Percentiles rank a stretch among this genome's conserved stretches.
Conservation (phyloP, 1,284 basidiomycete genomes). For the Sporisorium scitamineum region DNA sequence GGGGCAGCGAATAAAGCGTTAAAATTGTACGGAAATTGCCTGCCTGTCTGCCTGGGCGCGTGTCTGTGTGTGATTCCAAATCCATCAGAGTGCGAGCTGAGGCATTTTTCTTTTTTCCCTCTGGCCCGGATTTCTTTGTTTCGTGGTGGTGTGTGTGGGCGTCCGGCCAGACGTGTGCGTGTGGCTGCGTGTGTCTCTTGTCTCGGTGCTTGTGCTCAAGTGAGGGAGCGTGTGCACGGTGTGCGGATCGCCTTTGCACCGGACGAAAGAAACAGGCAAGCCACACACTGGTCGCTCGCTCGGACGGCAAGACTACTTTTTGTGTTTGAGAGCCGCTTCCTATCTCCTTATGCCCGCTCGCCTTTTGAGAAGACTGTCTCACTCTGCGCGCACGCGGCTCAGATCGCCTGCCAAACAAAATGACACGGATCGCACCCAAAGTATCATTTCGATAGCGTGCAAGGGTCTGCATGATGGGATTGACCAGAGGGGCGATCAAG, state of each 20-base stretch:
- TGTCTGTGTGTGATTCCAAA: constrained; percentile 4
- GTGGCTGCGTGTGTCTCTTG: not conserved
- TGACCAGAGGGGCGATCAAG: no score
- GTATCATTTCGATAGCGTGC: no score
- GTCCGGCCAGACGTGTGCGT: not conserved
- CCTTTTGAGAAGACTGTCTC: not conserved
- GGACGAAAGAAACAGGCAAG: not conserved
- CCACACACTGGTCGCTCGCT: not conserved
- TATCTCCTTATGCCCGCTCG: not conserved
- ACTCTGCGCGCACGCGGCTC: not conserved
- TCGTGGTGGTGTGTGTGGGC: constrained; percentile 3
- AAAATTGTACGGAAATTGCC: not conserved
- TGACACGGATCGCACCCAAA: no score
- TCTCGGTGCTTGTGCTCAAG: constrained; percentile 1
- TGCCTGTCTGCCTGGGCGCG: not conserved
- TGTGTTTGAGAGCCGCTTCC: not conserved
- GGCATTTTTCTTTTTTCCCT: not conserved
- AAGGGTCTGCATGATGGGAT: no score
- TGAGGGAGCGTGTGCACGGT: not conserved
- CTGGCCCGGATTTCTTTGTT: not conserved
- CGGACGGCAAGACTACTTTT: not conserved
- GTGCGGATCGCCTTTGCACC: not conserved
- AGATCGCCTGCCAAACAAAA: no score
- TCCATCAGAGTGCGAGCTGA: not conserved
- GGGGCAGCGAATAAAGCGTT: not conserved